These are phyloP conservation scores for Phyllosticta paracitricarpa DNA, from an alignment of 2,329 filamentous ascomycete species.

Conservation along the genomic window DNA sequence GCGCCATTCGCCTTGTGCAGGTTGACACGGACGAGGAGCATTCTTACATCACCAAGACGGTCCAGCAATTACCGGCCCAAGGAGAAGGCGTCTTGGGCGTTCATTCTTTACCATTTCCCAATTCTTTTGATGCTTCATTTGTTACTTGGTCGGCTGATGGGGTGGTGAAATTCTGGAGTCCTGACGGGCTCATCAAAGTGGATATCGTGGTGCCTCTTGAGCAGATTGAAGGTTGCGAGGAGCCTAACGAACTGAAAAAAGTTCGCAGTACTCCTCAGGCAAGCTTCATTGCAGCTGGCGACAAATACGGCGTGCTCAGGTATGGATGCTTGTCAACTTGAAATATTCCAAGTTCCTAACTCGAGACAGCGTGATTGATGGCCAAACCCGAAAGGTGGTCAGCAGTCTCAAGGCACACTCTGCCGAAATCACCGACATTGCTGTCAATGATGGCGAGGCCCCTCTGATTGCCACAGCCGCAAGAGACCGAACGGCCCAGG, in stretches of 20 bases:
- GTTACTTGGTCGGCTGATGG: slow-evolving; percentile 84
- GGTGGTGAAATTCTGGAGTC: slow-evolving; percentile 71
- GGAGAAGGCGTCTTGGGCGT: slow-evolving; percentile 59
- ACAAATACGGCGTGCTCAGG: slow-evolving; percentile 72
- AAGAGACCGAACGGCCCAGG: slow-evolving; percentile 81
- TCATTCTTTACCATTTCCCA: slow-evolving; percentile 50
- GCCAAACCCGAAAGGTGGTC: slow-evolving; percentile 48
- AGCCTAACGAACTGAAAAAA: slow-evolving; percentile 48
- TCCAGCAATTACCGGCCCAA: slow-evolving; percentile 45
- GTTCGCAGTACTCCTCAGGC: slow-evolving; percentile 51
- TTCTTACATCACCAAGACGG: slow-evolving; percentile 19
- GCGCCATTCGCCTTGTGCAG: slow-evolving; percentile 54
- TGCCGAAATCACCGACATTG: slow-evolving; percentile 73
- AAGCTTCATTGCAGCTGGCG: slow-evolving; percentile 66
- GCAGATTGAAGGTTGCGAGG: slow-evolving; percentile 39
- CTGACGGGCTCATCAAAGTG: slow-evolving; percentile 57
- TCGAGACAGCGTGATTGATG: slow-evolving; percentile 49
- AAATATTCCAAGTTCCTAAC: background rate
- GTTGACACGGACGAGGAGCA: slow-evolving; percentile 36
- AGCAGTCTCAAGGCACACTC: slow-evolving; percentile 78
- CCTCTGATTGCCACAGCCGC: slow-evolving; percentile 72
- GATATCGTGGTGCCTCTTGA: slow-evolving; percentile 62
- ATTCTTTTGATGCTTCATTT: slow-evolving; percentile 58
- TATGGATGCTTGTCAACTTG: slow-evolving; percentile 19
- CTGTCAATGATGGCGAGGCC: slow-evolving; percentile 53